phyloP scores from a whole-genome alignment of 2,329 filamentous ascomycete species.

The Colletotrichum tropicale region DNA sequence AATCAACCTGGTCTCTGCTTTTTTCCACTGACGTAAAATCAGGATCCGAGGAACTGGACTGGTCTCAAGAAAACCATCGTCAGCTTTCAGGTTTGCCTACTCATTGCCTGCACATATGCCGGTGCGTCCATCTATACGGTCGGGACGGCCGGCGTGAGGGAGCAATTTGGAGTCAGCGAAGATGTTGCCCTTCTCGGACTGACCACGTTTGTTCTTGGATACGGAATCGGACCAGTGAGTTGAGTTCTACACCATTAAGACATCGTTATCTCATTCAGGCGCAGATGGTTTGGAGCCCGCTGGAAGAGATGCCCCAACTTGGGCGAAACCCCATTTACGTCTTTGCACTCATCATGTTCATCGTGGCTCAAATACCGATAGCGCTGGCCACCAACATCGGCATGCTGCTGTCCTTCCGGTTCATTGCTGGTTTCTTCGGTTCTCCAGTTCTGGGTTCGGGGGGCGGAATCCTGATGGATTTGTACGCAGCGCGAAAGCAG shows the following conservation, averaged over 20 bases:
- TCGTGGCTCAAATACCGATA: conserved; percentile 12
- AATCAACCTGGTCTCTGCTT: background rate
- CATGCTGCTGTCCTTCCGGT: conserved; percentile 23
- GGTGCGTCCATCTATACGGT: conserved; percentile 73
- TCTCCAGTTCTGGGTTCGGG: conserved; percentile 4
- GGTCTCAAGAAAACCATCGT: conserved; percentile 62
- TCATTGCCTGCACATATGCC: conserved; percentile 6
- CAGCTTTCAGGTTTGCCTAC: conserved; percentile 60
- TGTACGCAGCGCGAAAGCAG: conserved; percentile 8
- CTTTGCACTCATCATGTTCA: conserved; percentile 20
- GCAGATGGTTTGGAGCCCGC: conserved; percentile 21
- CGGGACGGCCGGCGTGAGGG: conserved; percentile 66
- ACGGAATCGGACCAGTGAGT: conserved; percentile 65
- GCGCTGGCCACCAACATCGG: conserved; percentile 17
- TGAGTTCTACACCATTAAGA: background rate
- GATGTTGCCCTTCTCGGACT: conserved; percentile 77
- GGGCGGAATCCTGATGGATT: background rate
- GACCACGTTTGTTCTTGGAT: conserved; percentile 80
- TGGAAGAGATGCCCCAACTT: conserved; percentile 22
- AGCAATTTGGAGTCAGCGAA: conserved; percentile 70
- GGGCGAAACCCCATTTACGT: conserved; percentile 23
- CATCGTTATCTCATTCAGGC: background rate
- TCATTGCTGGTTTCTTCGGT: conserved; percentile 24
- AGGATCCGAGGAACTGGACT: conserved; percentile 86
- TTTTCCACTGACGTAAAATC: background rate